Conservation (phyloP, 352 stramenopile genomes). For the Blastocystis sp. region DNA sequence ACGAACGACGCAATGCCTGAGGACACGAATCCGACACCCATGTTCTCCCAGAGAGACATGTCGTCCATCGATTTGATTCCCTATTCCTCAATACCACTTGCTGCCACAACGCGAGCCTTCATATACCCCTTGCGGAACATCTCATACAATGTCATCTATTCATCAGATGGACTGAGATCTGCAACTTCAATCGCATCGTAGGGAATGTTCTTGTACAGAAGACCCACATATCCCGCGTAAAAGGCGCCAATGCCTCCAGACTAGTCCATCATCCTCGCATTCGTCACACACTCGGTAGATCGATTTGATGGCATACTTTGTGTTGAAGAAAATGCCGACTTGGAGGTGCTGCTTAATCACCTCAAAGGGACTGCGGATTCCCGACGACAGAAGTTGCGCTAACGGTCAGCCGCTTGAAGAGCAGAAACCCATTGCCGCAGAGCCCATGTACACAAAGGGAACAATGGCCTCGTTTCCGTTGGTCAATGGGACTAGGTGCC, state of each 20-base stretch:
- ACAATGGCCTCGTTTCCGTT: slow-evolving; percentile 36
- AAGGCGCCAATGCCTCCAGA: slow-evolving; percentile 60
- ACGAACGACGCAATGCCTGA: slow-evolving; percentile 52
- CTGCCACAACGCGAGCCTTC: neutral
- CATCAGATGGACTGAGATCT: neutral
- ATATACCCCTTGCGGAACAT: slow-evolving; percentile 57
- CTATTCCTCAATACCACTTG: neutral
- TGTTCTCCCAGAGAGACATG: slow-evolving; percentile 31
- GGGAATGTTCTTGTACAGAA: slow-evolving; percentile 68
- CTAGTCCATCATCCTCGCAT: slow-evolving; percentile 16
- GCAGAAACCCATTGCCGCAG: slow-evolving; percentile 27
- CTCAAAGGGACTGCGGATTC: slow-evolving; percentile 62
- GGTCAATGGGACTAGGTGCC: slow-evolving; percentile 16
- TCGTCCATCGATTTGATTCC: slow-evolving; percentile 55
- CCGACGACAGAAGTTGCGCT: slow-evolving; percentile 57
- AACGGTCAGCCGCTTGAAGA: neutral
- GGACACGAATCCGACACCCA: slow-evolving; percentile 37
- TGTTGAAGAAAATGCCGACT: slow-evolving; percentile 63
- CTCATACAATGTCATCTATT: slow-evolving; percentile 66
- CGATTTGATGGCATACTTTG: slow-evolving; percentile 63
- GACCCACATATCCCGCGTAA: slow-evolving; percentile 51
- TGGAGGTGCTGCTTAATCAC: slow-evolving; percentile 67
- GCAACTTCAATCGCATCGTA: slow-evolving; percentile 67
- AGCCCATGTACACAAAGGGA: slow-evolving; percentile 68
- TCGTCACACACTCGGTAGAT: slow-evolving; percentile 54